These are phyloP conservation scores for Paraphoma chrysanthemicola DNA, from an alignment of 2,329 filamentous ascomycete genomes.

Conservation along the genomic window DNA sequence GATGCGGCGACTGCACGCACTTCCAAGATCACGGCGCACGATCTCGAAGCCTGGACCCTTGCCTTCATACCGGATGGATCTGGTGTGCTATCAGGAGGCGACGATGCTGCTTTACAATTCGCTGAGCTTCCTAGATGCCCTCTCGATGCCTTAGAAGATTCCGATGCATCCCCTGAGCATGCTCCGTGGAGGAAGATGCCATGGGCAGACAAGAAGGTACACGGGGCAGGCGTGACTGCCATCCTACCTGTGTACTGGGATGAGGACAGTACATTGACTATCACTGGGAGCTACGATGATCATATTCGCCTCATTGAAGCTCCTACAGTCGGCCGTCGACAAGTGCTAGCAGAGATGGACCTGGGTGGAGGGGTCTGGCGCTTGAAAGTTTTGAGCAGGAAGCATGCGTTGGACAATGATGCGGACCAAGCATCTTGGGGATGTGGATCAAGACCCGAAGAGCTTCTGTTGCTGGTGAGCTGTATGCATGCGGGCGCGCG, in stretches of 20 bases:
- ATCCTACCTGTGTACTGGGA: slow-evolving; percentile 73
- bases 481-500: slow-evolving; percentile 91
- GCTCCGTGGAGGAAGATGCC: slow-evolving; percentile 21
- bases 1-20: slow-evolving; percentile 32
- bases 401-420: slow-evolving; percentile 16
- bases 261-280: slow-evolving; percentile 60
- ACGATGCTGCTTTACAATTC: slow-evolving; percentile 70
- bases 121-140: slow-evolving; percentile 20
- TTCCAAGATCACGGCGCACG: slow-evolving; percentile 47
- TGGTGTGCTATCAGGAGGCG: slow-evolving; percentile 73
- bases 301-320: slow-evolving; percentile 70
- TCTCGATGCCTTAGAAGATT: slow-evolving; percentile 5
- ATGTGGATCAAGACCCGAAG: slow-evolving; percentile 21
- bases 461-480: slow-evolving; percentile 66
- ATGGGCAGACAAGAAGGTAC: slow-evolving; percentile 64
- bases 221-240: slow-evolving; percentile 85
- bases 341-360: slow-evolving; percentile 67
- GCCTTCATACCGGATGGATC: slow-evolving; percentile 59
- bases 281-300: slow-evolving; percentile 95
- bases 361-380: slow-evolving; percentile 89
- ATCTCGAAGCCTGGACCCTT: slow-evolving; percentile 77
- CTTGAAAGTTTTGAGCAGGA: slow-evolving; percentile 65
- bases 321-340: slow-evolving; percentile 49
- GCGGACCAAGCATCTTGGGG: slow-evolving; percentile 17
- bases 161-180: slow-evolving; percentile 3